Conservation (phyloP, 2,329 filamentous ascomycete species). For the Colletotrichum sp. region DNA sequence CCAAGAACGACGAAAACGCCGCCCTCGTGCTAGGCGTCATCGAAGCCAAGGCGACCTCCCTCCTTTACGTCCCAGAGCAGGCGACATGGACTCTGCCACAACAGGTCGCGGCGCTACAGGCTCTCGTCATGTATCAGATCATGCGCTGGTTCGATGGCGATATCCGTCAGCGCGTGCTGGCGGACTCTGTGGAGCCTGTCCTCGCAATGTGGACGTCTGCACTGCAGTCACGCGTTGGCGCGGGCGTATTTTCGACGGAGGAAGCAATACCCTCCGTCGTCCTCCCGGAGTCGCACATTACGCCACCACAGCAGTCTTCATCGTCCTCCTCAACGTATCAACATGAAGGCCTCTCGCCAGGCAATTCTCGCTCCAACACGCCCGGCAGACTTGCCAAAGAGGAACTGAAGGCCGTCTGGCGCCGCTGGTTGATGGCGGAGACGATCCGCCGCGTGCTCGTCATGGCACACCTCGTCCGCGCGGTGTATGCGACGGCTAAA, state of each 20-base stretch:
- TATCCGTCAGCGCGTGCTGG: constrained; percentile 25
- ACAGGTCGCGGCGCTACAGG: constrained; percentile 25
- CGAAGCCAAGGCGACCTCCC: constrained; percentile 25
- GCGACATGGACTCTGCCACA: constrained; percentile 21
- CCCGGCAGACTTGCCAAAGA: constrained; percentile 7
- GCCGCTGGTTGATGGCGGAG: constrained; percentile 23
- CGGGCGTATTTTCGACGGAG: constrained; percentile 8
- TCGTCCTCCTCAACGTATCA: constrained; percentile 3
- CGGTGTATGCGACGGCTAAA: constrained; percentile 18
- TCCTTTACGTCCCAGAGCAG: constrained; percentile 22
- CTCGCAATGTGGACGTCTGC: constrained; percentile 22
- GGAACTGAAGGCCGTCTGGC: constrained; percentile 21
- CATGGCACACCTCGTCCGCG: constrained; percentile 21
- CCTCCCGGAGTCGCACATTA: background rate
- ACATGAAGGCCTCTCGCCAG: constrained; percentile 9
- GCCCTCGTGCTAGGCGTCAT: constrained; percentile 27
- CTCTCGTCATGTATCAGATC: constrained; percentile 27
- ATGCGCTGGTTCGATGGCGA: constrained; percentile 28
- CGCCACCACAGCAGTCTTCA: background rate
- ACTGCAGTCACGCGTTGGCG: constrained; percentile 19
- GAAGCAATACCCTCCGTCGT: background rate
- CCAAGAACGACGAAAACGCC: constrained; percentile 29
- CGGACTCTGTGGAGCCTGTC: constrained; percentile 23
- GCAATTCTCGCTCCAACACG: constrained; percentile 9
- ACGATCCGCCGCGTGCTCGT: constrained; percentile 20